Base-by-base conservation (phyloP, 2,329 filamentous ascomycete genomes). In the Tolypocladium ophioglossoides region DNA sequence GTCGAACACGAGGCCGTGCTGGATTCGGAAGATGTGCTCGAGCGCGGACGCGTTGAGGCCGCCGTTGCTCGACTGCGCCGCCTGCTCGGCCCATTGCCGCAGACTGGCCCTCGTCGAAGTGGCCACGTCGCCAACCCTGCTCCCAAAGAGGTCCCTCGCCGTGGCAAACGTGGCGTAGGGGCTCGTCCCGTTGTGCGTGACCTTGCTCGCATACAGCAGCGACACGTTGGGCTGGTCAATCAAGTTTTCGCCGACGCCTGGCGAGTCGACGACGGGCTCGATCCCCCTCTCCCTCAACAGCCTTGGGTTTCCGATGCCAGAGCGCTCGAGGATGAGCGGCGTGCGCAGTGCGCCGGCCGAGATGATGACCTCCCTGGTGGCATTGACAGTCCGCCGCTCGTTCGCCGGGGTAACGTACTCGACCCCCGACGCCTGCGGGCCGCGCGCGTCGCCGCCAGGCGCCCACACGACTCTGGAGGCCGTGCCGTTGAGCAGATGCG, bases 211-310 rank as follows among this genome's bases (percentile, higher is more conserved):
- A 50, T 66, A 70, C 6, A 56, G 41, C 7, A 72, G 50, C 1
- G 52, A 39, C 2, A 58, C 61, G 54, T 65, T 66, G 16, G 78
- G 64, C 61, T 83, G 78, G 50, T 80, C 77, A 57, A 78, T 72
- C 1, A 80, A 64, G 59, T 79, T 76, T 59, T 77, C 75, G 0
- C 78, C 78, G 0, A 82, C 78, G 3, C 77, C 78, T 0, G 74
- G 74, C 0, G 75, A 68, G 32, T 77, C 65, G 6, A 80, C 62
- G 20, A 69, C 63, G 30, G 69, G 69, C 14, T 72, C 56, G 55
- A 81, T 78, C 16, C 69, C 72, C 39, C 72, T 63, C 8, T 70
- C 59, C 3, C 68, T 56, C 2, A 80, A 64, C 18, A 77, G 69
- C 1, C 67, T 66, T 24, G 65, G 60, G 51, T 72, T 71, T 0